These are phyloP conservation scores for Knufia fluminis DNA, from an alignment of 2,329 filamentous ascomycete genomes.

Conservation along the genomic window DNA sequence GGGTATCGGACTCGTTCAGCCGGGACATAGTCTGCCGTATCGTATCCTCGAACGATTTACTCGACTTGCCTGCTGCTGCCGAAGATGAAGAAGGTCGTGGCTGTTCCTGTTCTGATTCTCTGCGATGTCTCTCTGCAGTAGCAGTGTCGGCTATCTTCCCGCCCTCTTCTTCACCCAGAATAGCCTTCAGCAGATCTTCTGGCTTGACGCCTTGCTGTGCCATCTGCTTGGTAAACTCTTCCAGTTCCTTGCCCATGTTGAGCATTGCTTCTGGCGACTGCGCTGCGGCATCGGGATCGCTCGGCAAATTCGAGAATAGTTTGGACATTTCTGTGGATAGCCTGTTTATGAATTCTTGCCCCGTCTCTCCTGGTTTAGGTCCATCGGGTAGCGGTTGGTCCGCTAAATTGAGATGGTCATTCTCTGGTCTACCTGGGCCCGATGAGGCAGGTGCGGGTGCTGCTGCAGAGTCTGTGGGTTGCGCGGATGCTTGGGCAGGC, in stretches of 20 bases:
- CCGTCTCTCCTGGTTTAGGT: conserved; percentile 24
- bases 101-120: conserved; percentile 19
- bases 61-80: not conserved
- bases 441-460: conserved; percentile 29
- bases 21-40: conserved; percentile 92
- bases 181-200: conserved; percentile 26
- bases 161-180: conserved; percentile 25
- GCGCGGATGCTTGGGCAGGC: conserved; percentile 29
- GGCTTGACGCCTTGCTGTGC: conserved; percentile 25
- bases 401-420: conserved; percentile 17
- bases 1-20: conserved; percentile 81
- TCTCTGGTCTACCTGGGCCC: conserved; percentile 30
- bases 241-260: conserved; percentile 22
- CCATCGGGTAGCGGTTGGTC: conserved; percentile 22
- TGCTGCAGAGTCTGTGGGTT: conserved; percentile 26
- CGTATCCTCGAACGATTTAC: conserved; percentile 65
- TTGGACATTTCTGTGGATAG: conserved; percentile 23
- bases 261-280: conserved; percentile 18
- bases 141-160: conserved; percentile 13
- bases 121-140: conserved; percentile 16
- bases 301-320: conserved; percentile 18
- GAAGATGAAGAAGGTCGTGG: conserved; percentile 19
- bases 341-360: conserved; percentile 22
- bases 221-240: conserved; percentile 27
- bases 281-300: conserved; percentile 15